Percentiles rank a stretch among this genome's conserved stretches.
Evolutionary conservation across 768 basidiomycete species (phyloP).

Genomic region (Macrolepiota albuminosa): DNA sequence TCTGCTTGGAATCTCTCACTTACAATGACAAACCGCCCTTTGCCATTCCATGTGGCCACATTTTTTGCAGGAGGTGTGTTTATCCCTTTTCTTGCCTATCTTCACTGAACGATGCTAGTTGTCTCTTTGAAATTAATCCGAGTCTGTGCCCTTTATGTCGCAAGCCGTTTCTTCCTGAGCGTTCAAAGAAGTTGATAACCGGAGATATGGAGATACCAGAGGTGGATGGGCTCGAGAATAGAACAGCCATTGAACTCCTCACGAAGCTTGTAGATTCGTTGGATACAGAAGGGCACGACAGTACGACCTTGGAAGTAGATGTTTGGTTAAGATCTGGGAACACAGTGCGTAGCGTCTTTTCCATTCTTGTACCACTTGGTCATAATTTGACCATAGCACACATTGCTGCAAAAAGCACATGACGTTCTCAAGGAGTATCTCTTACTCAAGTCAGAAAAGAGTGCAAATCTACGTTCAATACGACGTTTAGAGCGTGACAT

Average conservation of each 20-base stretch:
- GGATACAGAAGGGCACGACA: conserved; percentile 28
- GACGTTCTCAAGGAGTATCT: conserved; percentile 35
- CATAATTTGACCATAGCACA: conserved; percentile 12
- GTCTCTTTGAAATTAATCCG: conserved; percentile 13
- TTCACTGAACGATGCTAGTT: conserved; percentile 2
- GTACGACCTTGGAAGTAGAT: conserved; percentile 41
- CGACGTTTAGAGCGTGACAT: conserved; percentile 27
- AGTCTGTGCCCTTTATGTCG: conserved; percentile 17
- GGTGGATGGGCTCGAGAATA: conserved; percentile 28
- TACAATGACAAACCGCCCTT: conserved; percentile 56
- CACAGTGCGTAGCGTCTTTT: conserved; percentile 26
- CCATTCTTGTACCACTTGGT: neutral
- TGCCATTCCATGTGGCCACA: conserved; percentile 73
- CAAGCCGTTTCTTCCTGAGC: conserved; percentile 15
- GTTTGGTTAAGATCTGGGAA: conserved; percentile 47
- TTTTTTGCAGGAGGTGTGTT: conserved; percentile 64
- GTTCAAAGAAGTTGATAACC: conserved; percentile 17
- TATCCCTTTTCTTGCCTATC: neutral
- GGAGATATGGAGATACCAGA: conserved; percentile 25
- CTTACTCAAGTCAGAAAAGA: conserved; percentile 28
- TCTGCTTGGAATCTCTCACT: conserved; percentile 64
- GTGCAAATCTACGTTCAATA: conserved; percentile 26
- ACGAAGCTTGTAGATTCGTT: conserved; percentile 33
- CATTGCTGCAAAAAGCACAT: conserved; percentile 28
- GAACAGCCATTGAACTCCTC: conserved; percentile 31